Base-by-base conservation (phyloP, 192 early-diverging fungal genomes). In the Backusella tuberculispora region DNA sequence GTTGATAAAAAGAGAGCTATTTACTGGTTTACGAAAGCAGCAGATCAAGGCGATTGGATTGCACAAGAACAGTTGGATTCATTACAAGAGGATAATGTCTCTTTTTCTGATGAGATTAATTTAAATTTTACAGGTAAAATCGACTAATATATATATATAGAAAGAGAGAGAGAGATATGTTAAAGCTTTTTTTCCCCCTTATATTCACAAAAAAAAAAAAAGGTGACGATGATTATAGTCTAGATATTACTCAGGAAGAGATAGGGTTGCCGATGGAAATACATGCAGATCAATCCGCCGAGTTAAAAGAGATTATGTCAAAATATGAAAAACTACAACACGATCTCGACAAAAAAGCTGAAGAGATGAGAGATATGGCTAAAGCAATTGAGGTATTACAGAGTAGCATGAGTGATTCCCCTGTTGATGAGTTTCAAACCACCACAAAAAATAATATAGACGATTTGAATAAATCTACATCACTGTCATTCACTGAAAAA, bases 21-120 rank as follows among this genome's bases (percentile, higher is more conserved):
- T 24, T 56, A 56, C 12, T 56, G 50, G 50, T 56, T 56, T 56
- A 56, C 50, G 12, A 56, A 56, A 24, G 50, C 50, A 5, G 50
- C 50, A 15, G 50, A 56, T 24, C n/a, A 56, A 24, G 50, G 50
- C 12, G 50, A 56, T 56, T 56, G 50, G 50, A 56, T 56, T 56
- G 50, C 50, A 56, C 50, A 56, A 3, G 50, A 56, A 21, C 50
- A 56, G 9, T 21, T 56, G 50, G 50, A 56, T 21, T 56, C 50
- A 24, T 56, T 56, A 10, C 19, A 10, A 56, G 50, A 56, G 8
- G 50, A 56, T 56, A 15, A 56, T 56, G 19, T 15, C 21, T 56
- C 50, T 21, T 56, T 56, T 7, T 56, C 21, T 7, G 19, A 56
- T 24, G 50, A 56, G 19, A 21, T 56, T 21, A 6, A 56, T 24